Percentiles rank a stretch among this genome's conserved stretches.
phyloP scores from a whole-genome alignment of 2,329 filamentous ascomycete genomes.

The Metarhizium album region DNA sequence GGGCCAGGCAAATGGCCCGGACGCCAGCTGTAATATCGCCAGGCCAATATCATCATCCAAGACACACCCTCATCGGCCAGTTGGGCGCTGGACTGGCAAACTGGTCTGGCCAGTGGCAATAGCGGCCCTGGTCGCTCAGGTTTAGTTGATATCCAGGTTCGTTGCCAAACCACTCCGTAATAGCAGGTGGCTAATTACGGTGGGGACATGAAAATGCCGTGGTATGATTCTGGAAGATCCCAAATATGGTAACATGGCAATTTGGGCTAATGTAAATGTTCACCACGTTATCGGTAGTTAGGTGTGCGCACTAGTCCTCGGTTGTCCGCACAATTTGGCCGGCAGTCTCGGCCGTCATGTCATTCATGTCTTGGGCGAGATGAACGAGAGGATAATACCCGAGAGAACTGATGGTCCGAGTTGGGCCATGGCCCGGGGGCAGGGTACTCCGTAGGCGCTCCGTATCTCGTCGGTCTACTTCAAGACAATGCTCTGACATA shows the following conservation, averaged over 20 bases:
- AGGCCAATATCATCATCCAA: constrained; percentile 18
- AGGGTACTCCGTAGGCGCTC: no score
- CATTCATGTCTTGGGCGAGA: not conserved
- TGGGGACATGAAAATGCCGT: constrained; percentile 8
- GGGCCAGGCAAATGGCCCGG: constrained; percentile 23
- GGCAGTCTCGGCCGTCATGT: not conserved
- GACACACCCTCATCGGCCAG: constrained; percentile 2
- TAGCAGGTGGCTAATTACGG: constrained; percentile 4
- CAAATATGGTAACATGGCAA: not conserved
- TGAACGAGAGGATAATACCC: not conserved
- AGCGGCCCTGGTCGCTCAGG: constrained; percentile 16
- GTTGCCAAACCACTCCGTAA: constrained; percentile 8
- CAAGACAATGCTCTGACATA: not conserved
- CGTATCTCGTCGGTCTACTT: not conserved
- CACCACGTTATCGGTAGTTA: not conserved
- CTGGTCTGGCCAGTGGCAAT: not conserved
- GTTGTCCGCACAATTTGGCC: no score
- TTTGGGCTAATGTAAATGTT: not conserved
- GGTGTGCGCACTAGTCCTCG: no score
- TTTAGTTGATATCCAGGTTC: constrained; percentile 23
- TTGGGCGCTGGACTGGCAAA: constrained; percentile 9
- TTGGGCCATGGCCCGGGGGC: not conserved
- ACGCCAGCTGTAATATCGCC: constrained; percentile 25
- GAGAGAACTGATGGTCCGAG: not conserved
- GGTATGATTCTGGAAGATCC: constrained; percentile 23